Conservation (phyloP, 208 protist species). For the Wallacemonas sp. region DNA sequence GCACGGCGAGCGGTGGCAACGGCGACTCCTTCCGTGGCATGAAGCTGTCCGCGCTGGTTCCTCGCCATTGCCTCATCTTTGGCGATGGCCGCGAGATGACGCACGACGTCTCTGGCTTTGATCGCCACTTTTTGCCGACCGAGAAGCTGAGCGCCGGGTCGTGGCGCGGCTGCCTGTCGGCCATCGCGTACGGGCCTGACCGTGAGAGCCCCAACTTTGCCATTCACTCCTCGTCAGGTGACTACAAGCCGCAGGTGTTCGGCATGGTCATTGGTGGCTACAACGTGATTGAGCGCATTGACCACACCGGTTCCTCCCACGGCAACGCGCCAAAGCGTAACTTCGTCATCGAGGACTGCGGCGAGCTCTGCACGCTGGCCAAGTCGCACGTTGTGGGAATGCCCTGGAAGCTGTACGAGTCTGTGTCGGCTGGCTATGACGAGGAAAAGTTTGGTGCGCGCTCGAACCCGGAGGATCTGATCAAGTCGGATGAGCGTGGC, state of each 20-base stretch:
- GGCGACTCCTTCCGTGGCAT: slow-evolving; percentile 85
- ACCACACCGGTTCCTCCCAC: slow-evolving; percentile 75
- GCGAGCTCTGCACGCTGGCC: slow-evolving; percentile 87
- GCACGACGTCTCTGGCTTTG: slow-evolving; percentile 77
- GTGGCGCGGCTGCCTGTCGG: slow-evolving; percentile 80
- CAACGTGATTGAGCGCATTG: slow-evolving; percentile 88
- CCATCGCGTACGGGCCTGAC: slow-evolving; percentile 75
- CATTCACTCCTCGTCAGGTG: slow-evolving; percentile 82
- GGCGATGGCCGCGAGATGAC: slow-evolving; percentile 82
- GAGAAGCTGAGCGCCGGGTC: slow-evolving; percentile 69
- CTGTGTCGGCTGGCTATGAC: slow-evolving; percentile 76
- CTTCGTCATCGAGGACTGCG: slow-evolving; percentile 78
- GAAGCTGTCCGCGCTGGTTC: slow-evolving; percentile 70
- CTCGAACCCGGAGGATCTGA: slow-evolving; percentile 30
- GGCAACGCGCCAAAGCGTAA: slow-evolving; percentile 79
- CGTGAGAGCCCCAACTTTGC: slow-evolving; percentile 87
- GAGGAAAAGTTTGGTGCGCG: slow-evolving; percentile 78
- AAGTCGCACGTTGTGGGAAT: slow-evolving; percentile 83
- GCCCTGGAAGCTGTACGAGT: slow-evolving; percentile 85
- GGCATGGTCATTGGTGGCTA: slow-evolving; percentile 85
- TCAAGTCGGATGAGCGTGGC: slow-evolving; percentile 33
- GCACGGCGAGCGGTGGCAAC: slow-evolving; percentile 72
- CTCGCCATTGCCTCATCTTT: slow-evolving; percentile 80
- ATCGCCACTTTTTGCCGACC: slow-evolving; percentile 72
- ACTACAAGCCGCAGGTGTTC: slow-evolving; percentile 86